Evolutionary conservation across 345 rosid genomes (phyloP).

Genomic region (Aquilaria malaccensis): DNA sequence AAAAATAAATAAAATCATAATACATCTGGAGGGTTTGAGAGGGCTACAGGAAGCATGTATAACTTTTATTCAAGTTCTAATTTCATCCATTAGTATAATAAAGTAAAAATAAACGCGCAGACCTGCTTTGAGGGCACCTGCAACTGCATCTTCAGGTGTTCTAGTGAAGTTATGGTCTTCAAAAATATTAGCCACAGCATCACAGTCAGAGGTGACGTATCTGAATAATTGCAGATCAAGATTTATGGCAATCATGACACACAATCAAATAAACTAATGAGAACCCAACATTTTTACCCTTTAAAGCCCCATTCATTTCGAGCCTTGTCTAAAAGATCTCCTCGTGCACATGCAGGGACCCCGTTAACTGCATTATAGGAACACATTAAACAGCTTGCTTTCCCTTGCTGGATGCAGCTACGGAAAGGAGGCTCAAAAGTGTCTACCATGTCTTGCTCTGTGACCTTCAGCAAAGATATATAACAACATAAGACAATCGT

Average conservation of each 20-base stretch:
- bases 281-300: conserved; percentile 37
- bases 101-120: conserved; percentile 2
- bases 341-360: conserved; percentile 75
- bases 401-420: conserved; percentile 65
- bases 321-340: conserved; percentile 59
- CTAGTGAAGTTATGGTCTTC: conserved; percentile 67
- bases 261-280: conserved; percentile 1
- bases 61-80: too few relatives aligned
- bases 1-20: conserved; percentile 1
- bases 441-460: conserved; percentile 81
- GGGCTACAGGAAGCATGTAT: too few relatives aligned
- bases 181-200: conserved; percentile 82
- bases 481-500: background rate
- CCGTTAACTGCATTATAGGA: conserved; percentile 86
- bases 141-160: conserved; percentile 66
- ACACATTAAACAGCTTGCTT: conserved; percentile 97
- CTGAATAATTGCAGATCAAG: conserved; percentile 23
- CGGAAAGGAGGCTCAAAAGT: conserved; percentile 79
- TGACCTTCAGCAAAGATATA: conserved; percentile 40
- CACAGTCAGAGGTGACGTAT: conserved; percentile 92
- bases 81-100: too few relatives aligned
- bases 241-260: background rate
- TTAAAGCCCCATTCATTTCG: conserved; percentile 81
- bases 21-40: too few relatives aligned
- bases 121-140: conserved; percentile 86